phyloP scores from a whole-genome alignment of 1,284 basidiomycete genomes.

The Inonotus obliquus region DNA sequence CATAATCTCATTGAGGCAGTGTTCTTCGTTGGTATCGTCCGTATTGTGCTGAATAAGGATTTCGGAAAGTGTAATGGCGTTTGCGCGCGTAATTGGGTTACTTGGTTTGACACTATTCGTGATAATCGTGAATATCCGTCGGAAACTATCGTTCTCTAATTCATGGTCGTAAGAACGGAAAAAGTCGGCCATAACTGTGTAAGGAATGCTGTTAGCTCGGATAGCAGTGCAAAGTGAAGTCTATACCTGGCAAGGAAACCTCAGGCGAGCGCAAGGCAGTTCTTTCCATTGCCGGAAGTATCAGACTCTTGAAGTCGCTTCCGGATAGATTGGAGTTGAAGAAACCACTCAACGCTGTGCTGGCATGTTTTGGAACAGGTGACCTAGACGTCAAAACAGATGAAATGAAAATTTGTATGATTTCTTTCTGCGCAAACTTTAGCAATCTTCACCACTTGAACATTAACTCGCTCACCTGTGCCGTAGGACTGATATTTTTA shows the following conservation, averaged over 20 bases:
- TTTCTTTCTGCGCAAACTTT: constrained; percentile 37
- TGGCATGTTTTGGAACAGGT: constrained; percentile 43
- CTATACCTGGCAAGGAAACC: constrained; percentile 54
- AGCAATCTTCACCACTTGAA: neutral
- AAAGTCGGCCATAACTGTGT: constrained; percentile 50
- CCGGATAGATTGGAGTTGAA: constrained; percentile 45
- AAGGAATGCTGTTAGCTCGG: constrained; percentile 19
- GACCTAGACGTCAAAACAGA: constrained; percentile 55
- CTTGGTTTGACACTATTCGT: constrained; percentile 77
- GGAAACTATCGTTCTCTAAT: constrained; percentile 51
- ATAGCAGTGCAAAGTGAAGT: neutral
- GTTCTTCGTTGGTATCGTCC: constrained; percentile 33
- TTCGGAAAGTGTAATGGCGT: constrained; percentile 59
- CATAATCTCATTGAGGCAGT: constrained; percentile 62
- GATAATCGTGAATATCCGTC: constrained; percentile 59
- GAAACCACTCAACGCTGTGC: constrained; percentile 59
- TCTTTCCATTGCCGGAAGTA: constrained; percentile 71
- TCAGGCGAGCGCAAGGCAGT: constrained; percentile 72
- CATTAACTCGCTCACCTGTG: constrained; percentile 36
- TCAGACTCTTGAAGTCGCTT: constrained; percentile 43
- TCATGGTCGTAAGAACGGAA: constrained; percentile 51
- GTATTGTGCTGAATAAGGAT: constrained; percentile 39
- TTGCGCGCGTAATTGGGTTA: constrained; percentile 58
- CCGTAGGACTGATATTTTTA: constrained; percentile 31
- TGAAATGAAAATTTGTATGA: constrained; percentile 48